These are phyloP conservation scores for Teratosphaeria destructans DNA, from an alignment of 2,329 filamentous ascomycete genomes.

Conservation along the genomic window DNA sequence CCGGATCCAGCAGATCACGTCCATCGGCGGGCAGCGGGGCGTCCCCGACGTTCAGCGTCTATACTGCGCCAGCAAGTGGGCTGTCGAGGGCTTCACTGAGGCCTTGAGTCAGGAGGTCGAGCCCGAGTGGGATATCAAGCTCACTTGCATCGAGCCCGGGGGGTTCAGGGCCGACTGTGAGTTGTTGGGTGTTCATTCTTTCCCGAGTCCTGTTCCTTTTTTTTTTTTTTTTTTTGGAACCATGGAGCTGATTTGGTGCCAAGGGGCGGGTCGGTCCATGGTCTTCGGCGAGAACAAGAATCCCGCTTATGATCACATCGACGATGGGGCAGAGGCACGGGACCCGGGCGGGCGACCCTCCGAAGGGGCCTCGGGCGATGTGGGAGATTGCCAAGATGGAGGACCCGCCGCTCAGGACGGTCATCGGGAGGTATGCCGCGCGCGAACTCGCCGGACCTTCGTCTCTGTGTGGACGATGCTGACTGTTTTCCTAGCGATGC, in stretches of 20 bases:
- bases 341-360: constrained; percentile 40
- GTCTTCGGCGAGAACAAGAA: constrained; percentile 35
- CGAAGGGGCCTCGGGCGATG: constrained; percentile 38
- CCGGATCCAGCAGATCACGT: constrained; percentile 46
- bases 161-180: constrained; percentile 34
- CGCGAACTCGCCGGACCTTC: too few relatives aligned
- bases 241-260: too few relatives aligned
- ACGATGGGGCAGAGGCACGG: constrained; percentile 33
- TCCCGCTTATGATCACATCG: constrained; percentile 39
- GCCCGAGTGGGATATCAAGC: constrained; percentile 38
- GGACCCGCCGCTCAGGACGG: constrained; percentile 42
- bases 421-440: constrained; percentile 23
- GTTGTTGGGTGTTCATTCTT: too few relatives aligned
- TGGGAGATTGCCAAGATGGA: constrained; percentile 45
- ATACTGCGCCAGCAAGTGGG: constrained; percentile 36
- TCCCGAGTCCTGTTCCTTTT: too few relatives aligned
- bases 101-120: constrained; percentile 32
- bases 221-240: too few relatives aligned
- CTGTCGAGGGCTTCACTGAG: constrained; percentile 40
- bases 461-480: constrained; percentile 21
- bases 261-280: constrained; percentile 37
- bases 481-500: constrained; percentile 32
- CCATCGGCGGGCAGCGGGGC: constrained; percentile 40
- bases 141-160: constrained; percentile 37
- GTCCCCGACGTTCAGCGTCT: constrained; percentile 30